Conservation (phyloP, 768 basidiomycete species). For the Rhizopogon vesiculosus region DNA sequence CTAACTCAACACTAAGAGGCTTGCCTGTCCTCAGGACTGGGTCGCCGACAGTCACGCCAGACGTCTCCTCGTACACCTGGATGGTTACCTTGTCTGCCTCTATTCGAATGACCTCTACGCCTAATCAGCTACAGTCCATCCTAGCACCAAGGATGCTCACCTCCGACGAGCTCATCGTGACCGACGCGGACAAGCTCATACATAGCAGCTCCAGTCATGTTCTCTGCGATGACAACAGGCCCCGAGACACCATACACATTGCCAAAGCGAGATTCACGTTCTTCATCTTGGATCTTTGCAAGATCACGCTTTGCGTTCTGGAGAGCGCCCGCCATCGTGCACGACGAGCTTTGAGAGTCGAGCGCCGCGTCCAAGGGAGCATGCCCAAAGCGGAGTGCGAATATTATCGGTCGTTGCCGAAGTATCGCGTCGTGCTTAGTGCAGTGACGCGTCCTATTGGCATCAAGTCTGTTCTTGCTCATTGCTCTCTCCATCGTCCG, state of each 20-base stretch:
- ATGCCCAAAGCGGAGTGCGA: slow-evolving; percentile 24
- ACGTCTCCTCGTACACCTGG: slow-evolving; percentile 99
- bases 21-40: slow-evolving; percentile 97
- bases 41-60: slow-evolving; percentile 97
- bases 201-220: slow-evolving; percentile 96
- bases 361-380: slow-evolving; percentile 2
- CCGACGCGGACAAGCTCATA: slow-evolving; percentile 98
- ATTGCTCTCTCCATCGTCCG: slow-evolving; percentile 18
- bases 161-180: slow-evolving; percentile 97
- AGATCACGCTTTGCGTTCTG: slow-evolving; percentile 87
- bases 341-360: slow-evolving; percentile 4
- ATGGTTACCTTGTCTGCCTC: slow-evolving; percentile 98
- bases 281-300: slow-evolving; percentile 86
- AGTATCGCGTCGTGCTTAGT: slow-evolving; percentile 11
- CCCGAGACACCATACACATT: slow-evolving; percentile 95
- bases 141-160: slow-evolving; percentile 36
- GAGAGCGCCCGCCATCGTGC: slow-evolving; percentile 85
- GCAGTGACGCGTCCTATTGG: slow-evolving; percentile 33
- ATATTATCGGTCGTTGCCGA: slow-evolving; percentile 21
- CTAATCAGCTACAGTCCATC: slow-evolving; percentile 9
- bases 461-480: slow-evolving; percentile 14
- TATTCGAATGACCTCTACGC: slow-evolving; percentile 95
- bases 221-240: slow-evolving; percentile 94
- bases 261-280: slow-evolving; percentile 81
- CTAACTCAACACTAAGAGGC: slow-evolving; percentile 95